These are phyloP conservation scores for Rubia tinctorum DNA, from an alignment of 305 asterid species.

Conservation along the genomic window DNA sequence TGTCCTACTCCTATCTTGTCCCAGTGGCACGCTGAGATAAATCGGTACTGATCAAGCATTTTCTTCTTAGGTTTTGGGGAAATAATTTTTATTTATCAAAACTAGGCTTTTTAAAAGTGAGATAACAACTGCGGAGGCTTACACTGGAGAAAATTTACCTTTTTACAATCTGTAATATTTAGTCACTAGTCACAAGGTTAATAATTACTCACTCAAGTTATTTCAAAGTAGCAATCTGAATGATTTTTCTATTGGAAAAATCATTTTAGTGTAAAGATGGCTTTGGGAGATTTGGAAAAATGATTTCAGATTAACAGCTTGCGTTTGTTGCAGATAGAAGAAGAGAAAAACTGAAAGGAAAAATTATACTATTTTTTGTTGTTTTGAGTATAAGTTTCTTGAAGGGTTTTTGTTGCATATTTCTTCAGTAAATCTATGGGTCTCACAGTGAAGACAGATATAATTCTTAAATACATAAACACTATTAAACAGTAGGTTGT, in stretches of 20 bases:
- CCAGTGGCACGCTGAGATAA: conserved; percentile 98
- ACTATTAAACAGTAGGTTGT: background rate
- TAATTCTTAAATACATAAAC: background rate
- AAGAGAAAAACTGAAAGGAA: background rate
- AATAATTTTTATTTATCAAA: no score
- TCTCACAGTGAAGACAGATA: background rate
- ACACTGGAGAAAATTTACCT: background rate
- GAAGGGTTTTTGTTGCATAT: background rate
- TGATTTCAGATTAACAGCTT: background rate
- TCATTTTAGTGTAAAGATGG: background rate
- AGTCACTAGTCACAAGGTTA: background rate
- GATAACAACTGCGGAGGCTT: background rate
- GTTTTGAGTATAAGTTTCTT: background rate
- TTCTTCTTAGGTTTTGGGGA: conserved; percentile 6
- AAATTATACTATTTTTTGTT: no score
- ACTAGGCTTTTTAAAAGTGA: background rate
- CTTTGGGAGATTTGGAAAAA: background rate
- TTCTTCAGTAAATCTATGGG: background rate
- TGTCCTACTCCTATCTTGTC: conserved; percentile 96
- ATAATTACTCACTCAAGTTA: background rate
- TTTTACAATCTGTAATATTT: background rate
- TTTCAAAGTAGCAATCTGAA: background rate
- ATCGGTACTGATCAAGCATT: conserved; percentile 56
- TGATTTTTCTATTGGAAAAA: background rate
- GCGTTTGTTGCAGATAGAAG: background rate